Base-by-base conservation (phyloP, 208 protist genomes). In the Balamuthia mandrillaris region DNA sequence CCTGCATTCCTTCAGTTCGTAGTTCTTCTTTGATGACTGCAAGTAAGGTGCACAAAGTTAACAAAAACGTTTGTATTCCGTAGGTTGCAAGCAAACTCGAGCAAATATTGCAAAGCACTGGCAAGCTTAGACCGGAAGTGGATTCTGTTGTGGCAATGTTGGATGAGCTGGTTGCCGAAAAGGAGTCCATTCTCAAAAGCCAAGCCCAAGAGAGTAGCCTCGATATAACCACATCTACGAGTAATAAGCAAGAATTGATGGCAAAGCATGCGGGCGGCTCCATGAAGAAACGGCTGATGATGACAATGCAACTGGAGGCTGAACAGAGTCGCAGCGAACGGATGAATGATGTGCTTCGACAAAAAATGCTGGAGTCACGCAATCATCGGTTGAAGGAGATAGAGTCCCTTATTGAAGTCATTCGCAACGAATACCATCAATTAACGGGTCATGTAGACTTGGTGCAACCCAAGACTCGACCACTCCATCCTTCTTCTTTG, bases 161-260 rank as follows among this genome's bases (percentile, higher is more conserved):
- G 51, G 75, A 82, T 63, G 75, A 82, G 29, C 51, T 82, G 18
- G n/a, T 82, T 6, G 45, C 29, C 18, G 75, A 82, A 27, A 61
- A 65, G 75, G 68, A n/a, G n/a, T n/a, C n/a, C n/a, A n/a, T n/a
- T n/a, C n/a, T n/a, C n/a, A n/a, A n/a, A n/a, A n/a, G n/a, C n/a
- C n/a, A n/a, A n/a, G n/a, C n/a, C n/a, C n/a, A n/a, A n/a, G n/a
- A n/a, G n/a, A n/a, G n/a, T n/a, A n/a, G n/a, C n/a, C n/a, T n/a
- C n/a, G n/a, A n/a, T n/a, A n/a, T n/a, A n/a, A n/a, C n/a, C n/a
- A n/a, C n/a, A n/a, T n/a, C n/a, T n/a, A n/a, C n/a, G n/a, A n/a
- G n/a, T n/a, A n/a, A n/a, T n/a, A n/a, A n/a, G n/a, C n/a, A n/a
- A n/a, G n/a, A n/a, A n/a, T n/a, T n/a, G n/a, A n/a, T n/a, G n/a